Evolutionary conservation across 1,284 basidiomycete species (phyloP), one percentile per base, ranked within the genome.

Genomic region (Trichosporon inkin): DNA sequence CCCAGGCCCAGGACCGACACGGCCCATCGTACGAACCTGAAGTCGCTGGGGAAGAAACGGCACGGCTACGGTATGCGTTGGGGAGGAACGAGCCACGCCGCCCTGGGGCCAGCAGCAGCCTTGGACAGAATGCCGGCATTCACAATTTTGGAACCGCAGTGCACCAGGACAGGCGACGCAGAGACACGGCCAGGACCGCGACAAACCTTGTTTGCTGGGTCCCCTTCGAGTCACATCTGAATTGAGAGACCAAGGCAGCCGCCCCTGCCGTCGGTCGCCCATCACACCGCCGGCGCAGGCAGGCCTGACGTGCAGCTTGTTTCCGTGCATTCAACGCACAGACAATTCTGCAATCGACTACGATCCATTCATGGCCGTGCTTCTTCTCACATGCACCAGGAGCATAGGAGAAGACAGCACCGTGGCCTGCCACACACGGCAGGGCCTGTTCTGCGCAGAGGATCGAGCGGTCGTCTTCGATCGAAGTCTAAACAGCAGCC

Each of bases 161-260:
- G 22, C 24, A 28, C 5, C 22, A 17, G 44, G 14, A 16, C 44
- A 49, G 44, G 44, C 22, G 6, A 13, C 6, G 14, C 6, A 49
- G 24, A 6, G 24, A 14, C 24, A 24, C 16, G 22, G 16, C 44
- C 7, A 32, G 13, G 44, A 49, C 44, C 44, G 22, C 24, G 44
- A 16, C 44, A 49, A 49, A 49, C 44, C 44, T 49, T 49, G 44
- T 49, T 49, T 28, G 44, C n/a, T 49, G 44, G 28, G 22, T 49
- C 44, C 22, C 44, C 24, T 49, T 16, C 44, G 28, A 49, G 44
- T 49, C 44, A 49, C 44, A 49, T 49, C 28, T 49, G 44, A 49
- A 49, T 49, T 49, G 44, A 28, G 28, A 28, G 28, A 49, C 24
- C 44, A 28, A 32, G 4, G 28, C 28, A 32, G 28, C 28, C 28